These are phyloP conservation scores for Oryza coarctata DNA, from an alignment of 176 grass and related monocot species.

Conservation along the genomic window DNA sequence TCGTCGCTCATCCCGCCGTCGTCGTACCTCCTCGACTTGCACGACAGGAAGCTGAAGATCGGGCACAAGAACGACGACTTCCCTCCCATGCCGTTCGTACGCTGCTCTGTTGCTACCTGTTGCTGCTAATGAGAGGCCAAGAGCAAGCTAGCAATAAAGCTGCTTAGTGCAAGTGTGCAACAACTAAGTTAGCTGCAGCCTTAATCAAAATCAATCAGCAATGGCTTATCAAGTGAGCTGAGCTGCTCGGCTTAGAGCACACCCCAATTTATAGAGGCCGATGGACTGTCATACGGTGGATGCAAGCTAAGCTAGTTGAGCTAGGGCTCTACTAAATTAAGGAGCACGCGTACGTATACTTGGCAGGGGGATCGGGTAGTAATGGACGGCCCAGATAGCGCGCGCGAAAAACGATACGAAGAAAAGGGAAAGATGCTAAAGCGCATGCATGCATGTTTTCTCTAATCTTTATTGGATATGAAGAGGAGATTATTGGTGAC, in stretches of 20 bases:
- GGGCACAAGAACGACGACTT: conserved; percentile 59
- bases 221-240: not conserved
- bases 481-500: conserved; percentile 18
- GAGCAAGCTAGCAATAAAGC: not conserved
- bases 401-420: conserved; percentile 1
- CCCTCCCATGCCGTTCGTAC: conserved; percentile 39
- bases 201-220: not conserved
- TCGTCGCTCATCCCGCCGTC: conserved; percentile 56
- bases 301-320: conserved; percentile 35
- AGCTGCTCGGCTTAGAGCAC: not conserved
- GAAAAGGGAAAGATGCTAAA: conserved; percentile 35
- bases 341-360: not conserved
- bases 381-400: conserved; percentile 38
- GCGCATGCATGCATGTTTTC: not conserved
- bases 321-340: conserved; percentile 38
- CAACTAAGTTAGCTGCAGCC: not conserved
- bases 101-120: too few species aligned
- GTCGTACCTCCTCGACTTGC: conserved; percentile 53
- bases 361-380: not conserved
- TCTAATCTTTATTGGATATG: not conserved
- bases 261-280: conserved; percentile 46
- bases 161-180: not conserved
- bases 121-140: not conserved
- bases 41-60: conserved; percentile 58
- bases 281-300: conserved; percentile 2